Evolutionary conservation across 2,329 filamentous ascomycete species (phyloP).

Genomic region (Ophiognomonia clavigignenti-juglandacearum): DNA sequence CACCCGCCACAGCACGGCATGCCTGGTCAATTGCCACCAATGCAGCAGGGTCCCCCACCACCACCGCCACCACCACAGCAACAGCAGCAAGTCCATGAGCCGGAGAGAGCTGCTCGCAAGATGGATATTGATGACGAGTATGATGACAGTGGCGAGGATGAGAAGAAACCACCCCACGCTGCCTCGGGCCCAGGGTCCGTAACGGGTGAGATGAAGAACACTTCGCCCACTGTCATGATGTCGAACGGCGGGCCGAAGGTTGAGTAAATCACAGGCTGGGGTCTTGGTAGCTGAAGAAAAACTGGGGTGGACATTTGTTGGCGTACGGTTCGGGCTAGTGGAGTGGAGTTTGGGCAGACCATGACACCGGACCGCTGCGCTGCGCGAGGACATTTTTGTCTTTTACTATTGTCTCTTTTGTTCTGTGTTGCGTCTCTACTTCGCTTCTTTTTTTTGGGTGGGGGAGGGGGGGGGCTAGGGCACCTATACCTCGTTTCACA

Average conservation of each 20-base stretch:
- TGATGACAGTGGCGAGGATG: slow-evolving; percentile 88
- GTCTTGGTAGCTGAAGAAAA: not conserved
- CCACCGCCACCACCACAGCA: slow-evolving; percentile 28
- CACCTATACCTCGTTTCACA: too few relatives aligned
- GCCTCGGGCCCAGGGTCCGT: slow-evolving; percentile 36
- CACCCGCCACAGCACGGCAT: slow-evolving; percentile 65
- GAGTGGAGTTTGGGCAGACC: not conserved
- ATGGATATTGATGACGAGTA: slow-evolving; percentile 99
- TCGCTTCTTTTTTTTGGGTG: too few relatives aligned
- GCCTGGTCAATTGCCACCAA: slow-evolving; percentile 55
- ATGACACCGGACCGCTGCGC: too few relatives aligned
- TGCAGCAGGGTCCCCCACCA: slow-evolving; percentile 56
- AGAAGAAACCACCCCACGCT: slow-evolving; percentile 52
- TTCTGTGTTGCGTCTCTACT: too few relatives aligned
- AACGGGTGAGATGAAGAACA: slow-evolving; percentile 48
- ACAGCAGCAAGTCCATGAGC: slow-evolving; percentile 56
- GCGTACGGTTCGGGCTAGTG: not conserved
- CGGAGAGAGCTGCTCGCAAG: slow-evolving; percentile 77
- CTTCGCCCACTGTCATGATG: slow-evolving; percentile 35
- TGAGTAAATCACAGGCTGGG: not conserved
- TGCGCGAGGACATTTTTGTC: too few relatives aligned
- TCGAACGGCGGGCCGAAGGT: slow-evolving; percentile 13
- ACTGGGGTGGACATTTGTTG: not conserved
- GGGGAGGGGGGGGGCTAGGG: too few relatives aligned
- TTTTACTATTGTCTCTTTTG: too few relatives aligned